phyloP scores from a whole-genome alignment of 2,329 filamentous ascomycete genomes.

The Epichloe uncinata region DNA sequence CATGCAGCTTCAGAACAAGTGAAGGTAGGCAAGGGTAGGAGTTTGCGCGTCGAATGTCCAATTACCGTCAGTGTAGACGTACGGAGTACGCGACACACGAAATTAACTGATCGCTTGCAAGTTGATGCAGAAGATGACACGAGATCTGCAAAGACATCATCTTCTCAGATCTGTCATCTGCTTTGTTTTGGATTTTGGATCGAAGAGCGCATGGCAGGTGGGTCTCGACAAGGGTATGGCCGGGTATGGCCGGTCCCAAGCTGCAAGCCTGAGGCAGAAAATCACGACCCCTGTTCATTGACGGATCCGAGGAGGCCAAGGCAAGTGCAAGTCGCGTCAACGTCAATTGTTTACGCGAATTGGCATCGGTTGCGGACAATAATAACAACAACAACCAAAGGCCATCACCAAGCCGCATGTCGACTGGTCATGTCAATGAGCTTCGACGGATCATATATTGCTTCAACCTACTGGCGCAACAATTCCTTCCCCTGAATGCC shows the following conservation, averaged over 20 bases:
- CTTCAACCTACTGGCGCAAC: not conserved
- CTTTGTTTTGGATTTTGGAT: not conserved
- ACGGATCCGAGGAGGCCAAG: not conserved
- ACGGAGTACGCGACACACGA: too few relatives aligned
- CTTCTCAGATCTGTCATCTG: not conserved
- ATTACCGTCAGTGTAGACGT: too few relatives aligned
- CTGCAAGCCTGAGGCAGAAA: slow-evolving; percentile 4
- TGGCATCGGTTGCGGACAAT: not conserved
- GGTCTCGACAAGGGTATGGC: not conserved
- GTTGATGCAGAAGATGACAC: too few relatives aligned
- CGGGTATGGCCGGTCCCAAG: not conserved
- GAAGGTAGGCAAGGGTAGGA: too few relatives aligned
- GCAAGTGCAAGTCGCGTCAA: slow-evolving; percentile 1
- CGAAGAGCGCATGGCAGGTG: not conserved
- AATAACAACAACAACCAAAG: slow-evolving; percentile 14
- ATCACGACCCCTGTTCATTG: slow-evolving; percentile 1
- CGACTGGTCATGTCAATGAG: slow-evolving; percentile 10
- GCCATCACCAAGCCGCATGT: slow-evolving; percentile 7
- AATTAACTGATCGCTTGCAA: too few relatives aligned
- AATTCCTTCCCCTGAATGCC: slow-evolving; percentile 7
- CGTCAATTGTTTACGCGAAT: slow-evolving; percentile 16
- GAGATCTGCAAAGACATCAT: too few relatives aligned
- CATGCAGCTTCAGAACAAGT: too few relatives aligned
- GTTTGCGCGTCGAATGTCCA: too few relatives aligned
- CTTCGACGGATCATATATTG: slow-evolving; percentile 10